A percentile compares a stretch with the other conserved stretches of the same genome.
Evolutionary conservation across 345 rosid species (phyloP).

Genomic region (Salix exigua): DNA sequence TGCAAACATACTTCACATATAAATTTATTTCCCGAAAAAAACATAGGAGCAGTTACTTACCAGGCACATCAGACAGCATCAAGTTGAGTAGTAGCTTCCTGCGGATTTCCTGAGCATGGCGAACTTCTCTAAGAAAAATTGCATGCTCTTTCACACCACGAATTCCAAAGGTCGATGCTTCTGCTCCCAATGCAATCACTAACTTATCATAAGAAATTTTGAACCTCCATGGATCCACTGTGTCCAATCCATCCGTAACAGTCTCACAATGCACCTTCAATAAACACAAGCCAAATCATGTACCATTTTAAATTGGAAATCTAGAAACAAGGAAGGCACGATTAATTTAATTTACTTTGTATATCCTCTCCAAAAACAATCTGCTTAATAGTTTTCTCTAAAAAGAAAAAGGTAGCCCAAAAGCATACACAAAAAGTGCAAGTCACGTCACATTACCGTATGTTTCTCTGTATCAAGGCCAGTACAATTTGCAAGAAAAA

Average conservation of each 20-base stretch:
- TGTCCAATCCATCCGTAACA: conserved; percentile 49
- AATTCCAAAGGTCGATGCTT: conserved; percentile 86
- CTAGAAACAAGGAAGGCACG: not conserved
- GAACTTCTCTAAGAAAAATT: conserved; percentile 79
- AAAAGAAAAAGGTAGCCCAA: not conserved
- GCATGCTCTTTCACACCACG: conserved; percentile 71
- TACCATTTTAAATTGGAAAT: no score
- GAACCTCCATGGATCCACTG: conserved; percentile 71
- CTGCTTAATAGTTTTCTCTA: no score
- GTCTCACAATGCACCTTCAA: conserved; percentile 81
- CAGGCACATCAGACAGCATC: conserved; percentile 94
- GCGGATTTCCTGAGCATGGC: conserved; percentile 92
- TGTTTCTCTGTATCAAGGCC: conserved; percentile 55
- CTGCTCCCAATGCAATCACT: conserved; percentile 79
- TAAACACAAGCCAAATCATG: not conserved
- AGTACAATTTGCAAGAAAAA: conserved; percentile 68
- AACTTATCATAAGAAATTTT: conserved; percentile 75
- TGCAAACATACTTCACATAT: not conserved
- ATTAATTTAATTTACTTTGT: not conserved
- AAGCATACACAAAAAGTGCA: not conserved
- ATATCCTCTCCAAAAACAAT: no score
- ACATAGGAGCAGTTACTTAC: conserved; percentile 24
- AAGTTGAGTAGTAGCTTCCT: conserved; percentile 80
- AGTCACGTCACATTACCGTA: conserved; percentile 30
- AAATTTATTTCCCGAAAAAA: not conserved